phyloP scores from a whole-genome alignment of 192 early-diverging fungal species.

The Chytriomyces confervae region DNA sequence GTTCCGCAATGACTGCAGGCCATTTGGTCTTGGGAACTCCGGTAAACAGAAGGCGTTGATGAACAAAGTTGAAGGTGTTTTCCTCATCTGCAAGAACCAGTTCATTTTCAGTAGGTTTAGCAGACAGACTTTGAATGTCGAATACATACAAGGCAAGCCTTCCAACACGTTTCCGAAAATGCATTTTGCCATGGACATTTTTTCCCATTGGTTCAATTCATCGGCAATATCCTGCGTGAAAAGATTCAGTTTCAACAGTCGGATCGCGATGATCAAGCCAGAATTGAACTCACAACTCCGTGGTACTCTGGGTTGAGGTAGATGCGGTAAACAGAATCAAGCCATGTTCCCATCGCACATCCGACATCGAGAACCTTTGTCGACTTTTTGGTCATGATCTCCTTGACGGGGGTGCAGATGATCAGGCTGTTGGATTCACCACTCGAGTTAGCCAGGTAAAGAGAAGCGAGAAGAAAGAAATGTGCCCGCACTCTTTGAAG shows the following conservation, averaged over 20 bases:
- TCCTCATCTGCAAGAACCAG: conserved; percentile 30
- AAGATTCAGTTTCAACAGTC: no score
- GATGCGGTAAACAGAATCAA: not conserved
- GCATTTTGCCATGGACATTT: not conserved
- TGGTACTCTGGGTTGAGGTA: not conserved
- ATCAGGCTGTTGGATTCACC: not conserved
- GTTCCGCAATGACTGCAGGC: conserved; percentile 52
- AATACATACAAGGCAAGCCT: conserved; percentile 4
- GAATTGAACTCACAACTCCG: not conserved
- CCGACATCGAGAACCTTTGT: conserved; percentile 29
- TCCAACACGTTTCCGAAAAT: conserved; percentile 29
- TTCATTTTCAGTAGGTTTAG: no score
- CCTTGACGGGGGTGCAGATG: not conserved
- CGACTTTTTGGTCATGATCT: not conserved
- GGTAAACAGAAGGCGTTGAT: conserved; percentile 49
- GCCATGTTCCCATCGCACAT: conserved; percentile 24
- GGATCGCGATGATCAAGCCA: no score
- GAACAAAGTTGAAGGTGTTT: conserved; percentile 59
- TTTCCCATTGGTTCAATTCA: not conserved
- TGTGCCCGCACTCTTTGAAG: not conserved
- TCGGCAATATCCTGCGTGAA: conserved; percentile 3
- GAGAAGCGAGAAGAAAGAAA: not conserved
- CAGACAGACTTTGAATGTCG: not conserved
- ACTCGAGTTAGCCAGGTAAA: no score
- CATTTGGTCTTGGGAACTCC: conserved; percentile 48